Evolutionary conservation across 331 rosid species (phyloP), one percentile per base, ranked within the genome.

Genomic region (Acacia concinna): DNA sequence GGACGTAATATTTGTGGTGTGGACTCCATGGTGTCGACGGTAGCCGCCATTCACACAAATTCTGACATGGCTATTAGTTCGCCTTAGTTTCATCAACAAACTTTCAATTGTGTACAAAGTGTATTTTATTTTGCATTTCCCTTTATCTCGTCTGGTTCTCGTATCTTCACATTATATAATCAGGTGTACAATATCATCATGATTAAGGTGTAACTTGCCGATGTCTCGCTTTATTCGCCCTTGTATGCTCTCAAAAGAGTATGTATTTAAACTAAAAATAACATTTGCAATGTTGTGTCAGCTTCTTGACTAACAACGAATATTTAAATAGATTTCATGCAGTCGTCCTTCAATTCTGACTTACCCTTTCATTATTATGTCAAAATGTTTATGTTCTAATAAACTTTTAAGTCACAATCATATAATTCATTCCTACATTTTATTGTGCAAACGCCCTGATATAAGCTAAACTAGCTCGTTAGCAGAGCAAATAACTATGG

Each of bases 1-100:
- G 99, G 97, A 73, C 87, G 88, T 28, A 95, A 93, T 59, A 71
- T 95, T 27, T 95, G 99, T 15, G 98, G 99, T 20, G 98, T 92
- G 13, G 99, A 93, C 72, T 88, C 97, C 49, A 85, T 91, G 94
- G 94, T 89, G 60, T 91, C 97, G 30, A 89, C 97, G 0, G 94
- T 89, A 27, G 94, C 94, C 0, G 91, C 97, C 0, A 83, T 86
- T 34, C 83, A 84, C 23, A 81, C 84, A 47, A 38, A 68, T 66
- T 15, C 84, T 3, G 78, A 71, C 21, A 77, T 84, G 52, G 70
- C 6, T 49, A 28, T 4, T 15, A 11, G 18, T 25, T 57, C 32
- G 0, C 32, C 11, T n/a, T 5, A 15, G 7, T 31, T 10, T 54
- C 71, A 6, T 9, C 25, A 47, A 4, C 32, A 30, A 20, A 73